Evolutionary conservation across 306 rosid genomes (phyloP).

Genomic region (Erythrophleum fordii): DNA sequence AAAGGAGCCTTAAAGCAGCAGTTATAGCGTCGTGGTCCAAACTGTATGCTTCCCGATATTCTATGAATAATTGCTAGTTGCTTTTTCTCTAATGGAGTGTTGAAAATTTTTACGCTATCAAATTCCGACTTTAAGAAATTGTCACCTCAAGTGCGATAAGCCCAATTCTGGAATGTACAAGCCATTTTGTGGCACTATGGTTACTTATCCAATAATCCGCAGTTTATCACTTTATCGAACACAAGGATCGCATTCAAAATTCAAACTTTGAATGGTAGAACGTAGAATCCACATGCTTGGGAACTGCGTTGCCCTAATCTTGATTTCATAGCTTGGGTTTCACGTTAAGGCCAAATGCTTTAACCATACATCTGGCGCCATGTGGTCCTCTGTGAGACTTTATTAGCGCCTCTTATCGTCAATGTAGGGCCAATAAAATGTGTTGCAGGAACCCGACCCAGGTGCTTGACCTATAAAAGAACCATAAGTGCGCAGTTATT

Average conservation of each 20-base stretch:
- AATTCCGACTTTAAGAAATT: too few relatives aligned
- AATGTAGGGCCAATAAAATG: not conserved
- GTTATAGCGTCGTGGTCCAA: too few relatives aligned
- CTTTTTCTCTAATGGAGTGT: too few relatives aligned
- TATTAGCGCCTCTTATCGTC: not conserved
- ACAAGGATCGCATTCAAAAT: not conserved
- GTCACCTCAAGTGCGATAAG: too few relatives aligned
- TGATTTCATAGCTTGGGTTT: not conserved
- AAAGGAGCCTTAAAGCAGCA: too few relatives aligned
- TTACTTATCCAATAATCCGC: too few relatives aligned
- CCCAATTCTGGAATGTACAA: too few relatives aligned
- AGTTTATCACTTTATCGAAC: not conserved
- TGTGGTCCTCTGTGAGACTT: not conserved
- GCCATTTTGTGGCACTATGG: too few relatives aligned
- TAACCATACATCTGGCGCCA: not conserved
- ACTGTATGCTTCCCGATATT: too few relatives aligned
- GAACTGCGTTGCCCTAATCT: not conserved
- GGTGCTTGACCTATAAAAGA: not conserved
- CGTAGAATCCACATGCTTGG: not conserved
- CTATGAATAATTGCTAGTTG: too few relatives aligned
- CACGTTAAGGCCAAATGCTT: not conserved
- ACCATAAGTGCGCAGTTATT: not conserved
- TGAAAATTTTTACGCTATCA: too few relatives aligned
- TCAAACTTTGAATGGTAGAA: constrained; percentile 10
- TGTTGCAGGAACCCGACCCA: not conserved